Evolutionary conservation across 2,329 filamentous ascomycete species (phyloP).

Genomic region (Aspergillus phoenicis): DNA sequence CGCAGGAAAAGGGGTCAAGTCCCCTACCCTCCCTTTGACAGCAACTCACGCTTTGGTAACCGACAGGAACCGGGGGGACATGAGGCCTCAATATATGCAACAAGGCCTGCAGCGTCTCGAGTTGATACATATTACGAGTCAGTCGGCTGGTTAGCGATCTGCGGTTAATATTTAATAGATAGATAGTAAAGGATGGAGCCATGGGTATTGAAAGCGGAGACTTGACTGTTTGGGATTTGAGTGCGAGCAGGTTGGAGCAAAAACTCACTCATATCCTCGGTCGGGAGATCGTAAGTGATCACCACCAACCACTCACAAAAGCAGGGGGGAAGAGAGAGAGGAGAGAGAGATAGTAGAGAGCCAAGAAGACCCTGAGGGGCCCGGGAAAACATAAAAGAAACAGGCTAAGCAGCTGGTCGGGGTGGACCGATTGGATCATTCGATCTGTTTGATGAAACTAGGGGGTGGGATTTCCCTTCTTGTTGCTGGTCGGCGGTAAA

Average conservation of each 20-base stretch:
- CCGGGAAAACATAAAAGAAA: neutral
- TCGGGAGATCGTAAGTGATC: slow-evolving; percentile 1
- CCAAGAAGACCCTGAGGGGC: slow-evolving; percentile 9
- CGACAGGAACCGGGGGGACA: neutral
- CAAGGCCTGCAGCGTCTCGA: neutral
- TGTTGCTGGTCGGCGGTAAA: neutral
- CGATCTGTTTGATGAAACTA: slow-evolving; percentile 21
- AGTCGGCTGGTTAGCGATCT: neutral
- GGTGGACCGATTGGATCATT: slow-evolving; percentile 19
- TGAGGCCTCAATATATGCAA: slow-evolving; percentile 8
- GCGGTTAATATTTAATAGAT: neutral
- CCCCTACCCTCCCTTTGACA: neutral
- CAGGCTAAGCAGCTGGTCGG: neutral
- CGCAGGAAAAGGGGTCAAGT: slow-evolving; percentile 14
- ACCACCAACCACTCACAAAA: neutral
- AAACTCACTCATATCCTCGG: neutral
- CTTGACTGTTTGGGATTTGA: neutral
- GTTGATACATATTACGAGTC: slow-evolving; percentile 1
- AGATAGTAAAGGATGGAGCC: neutral
- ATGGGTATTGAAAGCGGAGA: neutral
- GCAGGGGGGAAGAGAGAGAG: too few species aligned
- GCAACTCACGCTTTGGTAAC: neutral
- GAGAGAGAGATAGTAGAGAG: neutral
- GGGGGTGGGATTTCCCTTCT: neutral
- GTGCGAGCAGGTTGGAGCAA: neutral